A percentile compares a stretch with the other conserved stretches of the same genome.
Conservation (phyloP, 495 filamentous ascomycete genomes). For the Oidiodendron maius region DNA sequence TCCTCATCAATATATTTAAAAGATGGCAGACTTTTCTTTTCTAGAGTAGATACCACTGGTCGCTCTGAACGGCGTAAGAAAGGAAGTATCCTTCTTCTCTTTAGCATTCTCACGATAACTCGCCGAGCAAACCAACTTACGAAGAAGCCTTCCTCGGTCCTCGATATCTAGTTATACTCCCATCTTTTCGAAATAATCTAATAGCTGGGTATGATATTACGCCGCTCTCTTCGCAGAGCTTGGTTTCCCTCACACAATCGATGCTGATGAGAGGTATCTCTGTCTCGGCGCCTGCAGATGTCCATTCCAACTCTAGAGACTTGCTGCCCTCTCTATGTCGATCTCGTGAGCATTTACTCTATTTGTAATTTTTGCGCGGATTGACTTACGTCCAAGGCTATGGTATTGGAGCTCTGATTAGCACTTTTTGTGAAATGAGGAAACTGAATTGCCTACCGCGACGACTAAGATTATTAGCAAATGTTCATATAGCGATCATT, state of each 20-base stretch:
- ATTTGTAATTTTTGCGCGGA: not conserved
- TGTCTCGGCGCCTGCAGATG: conserved; percentile 21
- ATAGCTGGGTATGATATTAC: conserved; percentile 43
- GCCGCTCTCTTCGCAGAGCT: conserved; percentile 31
- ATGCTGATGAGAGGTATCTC: conserved; percentile 29
- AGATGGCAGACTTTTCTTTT: conserved; percentile 18
- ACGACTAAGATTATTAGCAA: conserved; percentile 5
- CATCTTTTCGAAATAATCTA: conserved; percentile 33
- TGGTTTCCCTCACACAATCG: conserved; percentile 33
- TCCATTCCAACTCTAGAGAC: conserved; percentile 35
- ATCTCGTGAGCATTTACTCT: conserved; percentile 3
- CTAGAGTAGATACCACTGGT: conserved; percentile 27
- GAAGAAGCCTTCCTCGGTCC: conserved; percentile 32
- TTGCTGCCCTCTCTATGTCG: conserved; percentile 28
- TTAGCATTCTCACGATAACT: conserved; percentile 5
- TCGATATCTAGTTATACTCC: conserved; percentile 29
- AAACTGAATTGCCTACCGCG: conserved; percentile 3
- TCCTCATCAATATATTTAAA: conserved; percentile 35
- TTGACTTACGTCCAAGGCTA: conserved; percentile 27
- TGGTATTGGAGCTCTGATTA: not conserved
- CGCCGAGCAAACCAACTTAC: conserved; percentile 21
- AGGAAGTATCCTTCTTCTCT: conserved; percentile 27
- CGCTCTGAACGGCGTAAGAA: conserved; percentile 33
- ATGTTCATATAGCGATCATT: not conserved
- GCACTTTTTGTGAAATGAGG: conserved; percentile 18